Evolutionary conservation across 768 basidiomycete species (phyloP).

Genomic region (Phallus indusiatus): DNA sequence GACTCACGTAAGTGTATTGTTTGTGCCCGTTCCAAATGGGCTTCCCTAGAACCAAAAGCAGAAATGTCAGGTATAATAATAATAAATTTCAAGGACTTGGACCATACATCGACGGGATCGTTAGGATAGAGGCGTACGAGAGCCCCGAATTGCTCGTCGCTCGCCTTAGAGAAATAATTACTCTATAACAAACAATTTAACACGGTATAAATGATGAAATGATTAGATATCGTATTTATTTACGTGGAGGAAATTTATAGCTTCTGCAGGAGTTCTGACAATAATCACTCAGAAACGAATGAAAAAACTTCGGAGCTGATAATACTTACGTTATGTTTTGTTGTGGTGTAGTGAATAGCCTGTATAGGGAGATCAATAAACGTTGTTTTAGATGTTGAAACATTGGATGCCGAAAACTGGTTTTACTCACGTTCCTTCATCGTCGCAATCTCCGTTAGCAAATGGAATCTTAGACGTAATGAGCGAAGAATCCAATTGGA

Average conservation of each 20-base stretch:
- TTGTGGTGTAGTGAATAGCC: slow-evolving; percentile 2
- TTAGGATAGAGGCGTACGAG: slow-evolving; percentile 11
- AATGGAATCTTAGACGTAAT: slow-evolving; percentile 2
- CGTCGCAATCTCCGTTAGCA: slow-evolving; percentile 29
- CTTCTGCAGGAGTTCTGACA: slow-evolving; percentile 11
- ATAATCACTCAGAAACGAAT: neutral
- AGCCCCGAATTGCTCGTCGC: slow-evolving; percentile 5
- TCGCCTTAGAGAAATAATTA: slow-evolving; percentile 5
- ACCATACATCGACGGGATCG: slow-evolving; percentile 5
- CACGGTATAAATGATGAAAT: neutral
- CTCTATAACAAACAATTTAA: neutral
- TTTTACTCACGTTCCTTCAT: slow-evolving; percentile 31
- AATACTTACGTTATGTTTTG: slow-evolving; percentile 19
- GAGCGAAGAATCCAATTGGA: neutral
- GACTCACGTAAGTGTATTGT: slow-evolving; percentile 6
- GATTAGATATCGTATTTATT: neutral
- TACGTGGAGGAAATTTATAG: slow-evolving; percentile 9
- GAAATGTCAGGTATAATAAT: too few relatives aligned
- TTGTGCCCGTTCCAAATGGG: slow-evolving; percentile 19
- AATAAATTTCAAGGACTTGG: neutral
- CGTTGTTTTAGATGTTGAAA: neutral
- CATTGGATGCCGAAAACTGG: too few relatives aligned
- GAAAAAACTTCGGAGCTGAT: too few relatives aligned
- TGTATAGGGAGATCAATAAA: neutral
- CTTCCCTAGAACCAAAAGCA: slow-evolving; percentile 14